Evolutionary conservation across 1,284 basidiomycete genomes (phyloP), one percentile per base, ranked within the genome.

Genomic region (Sporisorium reilianum): DNA sequence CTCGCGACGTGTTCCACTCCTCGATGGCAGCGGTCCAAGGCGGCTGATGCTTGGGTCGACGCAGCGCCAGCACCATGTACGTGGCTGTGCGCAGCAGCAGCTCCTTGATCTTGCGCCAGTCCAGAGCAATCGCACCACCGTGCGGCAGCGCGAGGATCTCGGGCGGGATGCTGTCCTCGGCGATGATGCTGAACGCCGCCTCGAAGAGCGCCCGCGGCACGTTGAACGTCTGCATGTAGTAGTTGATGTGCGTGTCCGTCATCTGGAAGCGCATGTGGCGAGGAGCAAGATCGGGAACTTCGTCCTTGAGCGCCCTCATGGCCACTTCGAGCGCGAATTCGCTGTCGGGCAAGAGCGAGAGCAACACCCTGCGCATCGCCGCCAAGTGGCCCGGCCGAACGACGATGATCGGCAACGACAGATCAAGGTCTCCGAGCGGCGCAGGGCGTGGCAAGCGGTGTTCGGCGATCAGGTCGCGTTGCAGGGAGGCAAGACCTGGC

Each of bases 201-300:
- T 63, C 53, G 32, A 75, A 75, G 16, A 75, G 49, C 2, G 30
- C 36, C 0, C 58, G 54, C 10, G 72, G 72, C 22, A 59, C 56
- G 34, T 34, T 20, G 22, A 75, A 67, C 7, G 54, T 25, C 44
- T 58, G 53, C 60, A 62, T 55, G 54, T 71, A 75, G 60, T 75
- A 75, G 34, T 67, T 42, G 63, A 71, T 59, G 49, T 75, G 72
- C 40, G 60, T 71, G 38, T 64, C 40, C 2, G 72, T 75, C n/a
- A 75, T 55, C 64, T 75, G 72, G 61, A 71, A 65, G 7, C 67
- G 67, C 55, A 41, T 28, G 16, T 63, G 48, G 6, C 63, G 66
- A 12, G 72, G 66, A 26, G 56, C 7, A 20, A 69, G 40, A n/a
- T 70, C 52, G 0, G 65, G 72, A 10, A 46, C 23, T 1, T 1